Conservation (phyloP, 768 basidiomycete species). For the Lactarius sanguifluus region DNA sequence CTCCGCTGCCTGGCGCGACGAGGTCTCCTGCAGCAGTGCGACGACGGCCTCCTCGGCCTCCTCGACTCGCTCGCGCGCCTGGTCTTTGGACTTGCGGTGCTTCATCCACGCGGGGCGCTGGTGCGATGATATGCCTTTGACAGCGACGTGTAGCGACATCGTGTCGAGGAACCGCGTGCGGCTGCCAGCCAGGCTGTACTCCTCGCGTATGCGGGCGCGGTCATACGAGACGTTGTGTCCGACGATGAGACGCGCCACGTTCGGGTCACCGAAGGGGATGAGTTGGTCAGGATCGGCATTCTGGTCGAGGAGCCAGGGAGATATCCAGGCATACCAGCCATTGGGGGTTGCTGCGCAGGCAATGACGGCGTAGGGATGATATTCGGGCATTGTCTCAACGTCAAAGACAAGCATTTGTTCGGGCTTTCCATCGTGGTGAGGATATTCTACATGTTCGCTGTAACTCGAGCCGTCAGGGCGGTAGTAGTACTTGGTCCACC, state of each 20-base stretch:
- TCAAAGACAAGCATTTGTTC: slow-evolving; percentile 87
- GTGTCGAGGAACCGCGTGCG: slow-evolving; percentile 88
- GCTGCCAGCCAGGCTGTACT: slow-evolving; percentile 70
- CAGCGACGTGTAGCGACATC: slow-evolving; percentile 91
- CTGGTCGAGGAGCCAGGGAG: slow-evolving; percentile 82
- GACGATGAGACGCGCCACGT: slow-evolving; percentile 63
- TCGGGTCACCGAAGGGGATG: slow-evolving; percentile 65
- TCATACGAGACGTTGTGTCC: slow-evolving; percentile 98
- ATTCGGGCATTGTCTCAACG: slow-evolving; percentile 87
- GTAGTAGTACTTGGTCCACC: slow-evolving; percentile 88
- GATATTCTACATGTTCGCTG: slow-evolving; percentile 67
- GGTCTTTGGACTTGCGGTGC: slow-evolving; percentile 69
- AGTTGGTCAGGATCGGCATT: slow-evolving; percentile 60
- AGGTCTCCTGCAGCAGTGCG: slow-evolving; percentile 47
- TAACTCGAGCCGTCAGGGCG: slow-evolving; percentile 74
- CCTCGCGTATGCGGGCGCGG: slow-evolving; percentile 75
- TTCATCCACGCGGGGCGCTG: slow-evolving; percentile 94
- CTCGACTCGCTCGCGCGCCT: slow-evolving; percentile 51
- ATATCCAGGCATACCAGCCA: slow-evolving; percentile 96
- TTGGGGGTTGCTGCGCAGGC: slow-evolving; percentile 81
- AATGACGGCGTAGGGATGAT: slow-evolving; percentile 81
- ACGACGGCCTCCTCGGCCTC: slow-evolving; percentile 67
- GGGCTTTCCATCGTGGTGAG: slow-evolving; percentile 57
- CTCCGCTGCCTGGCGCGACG: slow-evolving; percentile 41
- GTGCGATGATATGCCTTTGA: slow-evolving; percentile 90